phyloP scores from a whole-genome alignment of 1,139 yeast genomes.

The Yamadazyma oceani region DNA sequence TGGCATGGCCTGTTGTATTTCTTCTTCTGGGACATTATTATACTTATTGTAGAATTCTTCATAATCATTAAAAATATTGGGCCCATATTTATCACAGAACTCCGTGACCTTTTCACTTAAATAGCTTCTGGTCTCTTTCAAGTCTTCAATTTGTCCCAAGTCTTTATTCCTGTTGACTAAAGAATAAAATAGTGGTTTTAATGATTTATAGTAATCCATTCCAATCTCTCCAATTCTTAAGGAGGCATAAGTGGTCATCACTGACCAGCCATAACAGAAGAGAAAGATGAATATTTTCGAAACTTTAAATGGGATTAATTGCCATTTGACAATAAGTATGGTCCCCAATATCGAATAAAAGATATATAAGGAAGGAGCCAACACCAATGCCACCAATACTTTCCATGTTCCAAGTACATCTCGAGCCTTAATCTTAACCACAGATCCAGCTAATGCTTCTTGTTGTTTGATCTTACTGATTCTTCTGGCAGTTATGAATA shows the following conservation, averaged over 20 bases:
- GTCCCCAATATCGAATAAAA: slow-evolving; percentile 44
- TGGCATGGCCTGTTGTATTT: neutral
- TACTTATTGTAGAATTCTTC: slow-evolving; percentile 32
- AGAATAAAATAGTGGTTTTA: slow-evolving; percentile 39
- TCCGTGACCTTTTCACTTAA: slow-evolving; percentile 63
- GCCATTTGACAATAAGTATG: slow-evolving; percentile 23
- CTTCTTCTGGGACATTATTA: slow-evolving; percentile 15
- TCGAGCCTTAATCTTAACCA: slow-evolving; percentile 45
- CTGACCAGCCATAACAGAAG: slow-evolving; percentile 39
- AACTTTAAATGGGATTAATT: slow-evolving; percentile 14
- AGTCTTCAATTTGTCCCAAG: slow-evolving; percentile 41
- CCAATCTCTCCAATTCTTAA: slow-evolving; percentile 45
- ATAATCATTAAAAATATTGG: slow-evolving; percentile 71
- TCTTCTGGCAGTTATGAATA: slow-evolving; percentile 36
- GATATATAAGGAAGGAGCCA: slow-evolving; percentile 44
- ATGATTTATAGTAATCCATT: slow-evolving; percentile 40
- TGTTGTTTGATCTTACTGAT: slow-evolving; percentile 40
- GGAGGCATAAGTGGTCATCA: slow-evolving; percentile 44
- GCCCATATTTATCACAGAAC: slow-evolving; percentile 72
- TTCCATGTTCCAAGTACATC: slow-evolving; percentile 52
- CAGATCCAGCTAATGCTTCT: slow-evolving; percentile 42
- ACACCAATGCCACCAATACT: slow-evolving; percentile 43
- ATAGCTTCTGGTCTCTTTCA: slow-evolving; percentile 54
- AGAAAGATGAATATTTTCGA: slow-evolving; percentile 24
- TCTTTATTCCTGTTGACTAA: slow-evolving; percentile 43